These are phyloP conservation scores for Rhodamnia rubescens DNA, from an alignment of 345 rosid genomes.

Conservation along the genomic window DNA sequence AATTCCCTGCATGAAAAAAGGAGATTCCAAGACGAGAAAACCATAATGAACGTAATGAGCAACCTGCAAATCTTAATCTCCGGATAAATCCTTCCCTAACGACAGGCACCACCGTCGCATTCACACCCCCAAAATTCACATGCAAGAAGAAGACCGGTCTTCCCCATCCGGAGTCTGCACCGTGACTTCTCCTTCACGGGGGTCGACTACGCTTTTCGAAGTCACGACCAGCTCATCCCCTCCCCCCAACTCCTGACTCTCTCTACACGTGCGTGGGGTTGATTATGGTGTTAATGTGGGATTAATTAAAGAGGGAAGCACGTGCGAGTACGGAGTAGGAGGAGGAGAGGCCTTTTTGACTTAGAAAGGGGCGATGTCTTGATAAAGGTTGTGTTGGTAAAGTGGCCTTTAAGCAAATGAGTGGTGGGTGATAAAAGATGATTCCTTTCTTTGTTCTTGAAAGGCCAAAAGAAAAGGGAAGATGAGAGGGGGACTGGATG, in stretches of 20 bases:
- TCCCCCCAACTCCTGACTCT: background rate
- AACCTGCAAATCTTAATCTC: background rate
- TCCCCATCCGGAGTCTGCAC: background rate
- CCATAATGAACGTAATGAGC: background rate
- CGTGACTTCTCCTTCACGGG: slow-evolving; percentile 4
- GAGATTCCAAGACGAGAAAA: background rate
- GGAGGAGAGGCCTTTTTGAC: background rate
- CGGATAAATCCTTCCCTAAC: background rate
- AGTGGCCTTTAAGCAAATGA: background rate
- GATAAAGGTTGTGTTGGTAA: background rate
- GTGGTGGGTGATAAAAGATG: background rate
- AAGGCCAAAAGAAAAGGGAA: background rate
- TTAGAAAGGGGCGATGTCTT: background rate
- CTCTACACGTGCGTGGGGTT: background rate
- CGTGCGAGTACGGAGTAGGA: background rate
- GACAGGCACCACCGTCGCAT: background rate
- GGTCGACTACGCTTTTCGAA: slow-evolving; percentile 1
- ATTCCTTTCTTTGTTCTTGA: background rate
- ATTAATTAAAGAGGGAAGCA: background rate
- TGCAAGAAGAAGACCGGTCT: background rate
- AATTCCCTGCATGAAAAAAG: background rate
- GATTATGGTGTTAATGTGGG: background rate
- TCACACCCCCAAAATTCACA: background rate
- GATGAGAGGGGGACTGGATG: background rate
- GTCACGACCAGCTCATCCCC: background rate